These are phyloP conservation scores for Starmerella roubikii DNA, from an alignment of 805 yeast species.

Conservation along the genomic window DNA sequence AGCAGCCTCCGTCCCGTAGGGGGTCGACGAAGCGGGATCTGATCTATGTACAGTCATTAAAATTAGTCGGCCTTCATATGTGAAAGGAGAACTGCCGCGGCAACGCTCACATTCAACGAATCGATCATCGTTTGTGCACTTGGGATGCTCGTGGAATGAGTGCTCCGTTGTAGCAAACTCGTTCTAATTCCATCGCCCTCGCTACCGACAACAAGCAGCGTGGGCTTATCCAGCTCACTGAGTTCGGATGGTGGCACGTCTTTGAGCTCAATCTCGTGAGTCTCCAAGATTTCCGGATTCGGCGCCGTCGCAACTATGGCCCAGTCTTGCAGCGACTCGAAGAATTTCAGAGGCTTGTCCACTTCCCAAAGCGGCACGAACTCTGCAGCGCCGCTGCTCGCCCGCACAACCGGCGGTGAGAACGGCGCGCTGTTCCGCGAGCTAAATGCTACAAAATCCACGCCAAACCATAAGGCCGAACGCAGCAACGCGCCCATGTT, in stretches of 20 bases:
- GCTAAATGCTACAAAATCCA: constrained; percentile 60
- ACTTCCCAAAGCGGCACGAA: constrained; percentile 47
- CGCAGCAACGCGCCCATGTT: constrained; percentile 74
- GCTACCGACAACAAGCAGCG: constrained; percentile 64
- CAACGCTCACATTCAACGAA: constrained; percentile 81
- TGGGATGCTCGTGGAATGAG: constrained; percentile 21
- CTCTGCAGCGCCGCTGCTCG: constrained; percentile 78
- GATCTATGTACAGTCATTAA: not conserved
- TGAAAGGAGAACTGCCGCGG: constrained; percentile 60
- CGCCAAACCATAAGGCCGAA: constrained; percentile 71
- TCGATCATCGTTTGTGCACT: constrained; percentile 35
- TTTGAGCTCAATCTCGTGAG: constrained; percentile 28
- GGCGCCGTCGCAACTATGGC: constrained; percentile 46
- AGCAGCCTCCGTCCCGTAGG: no score
- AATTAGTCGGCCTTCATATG: no score
- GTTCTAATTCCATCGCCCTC: constrained; percentile 77
- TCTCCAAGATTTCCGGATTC: constrained; percentile 19
- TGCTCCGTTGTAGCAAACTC: constrained; percentile 35
- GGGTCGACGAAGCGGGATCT: no score
- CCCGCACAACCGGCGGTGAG: constrained; percentile 65
- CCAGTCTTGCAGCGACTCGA: constrained; percentile 61
- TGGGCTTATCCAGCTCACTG: constrained; percentile 36
- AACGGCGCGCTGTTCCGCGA: constrained; percentile 58
- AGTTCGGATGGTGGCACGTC: constrained; percentile 28
- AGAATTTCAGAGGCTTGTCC: constrained; percentile 46